Evolutionary conservation across 2,329 filamentous ascomycete species (phyloP), one percentile per base, ranked within the genome.

Genomic region (Aureobasidium mangrovei): DNA sequence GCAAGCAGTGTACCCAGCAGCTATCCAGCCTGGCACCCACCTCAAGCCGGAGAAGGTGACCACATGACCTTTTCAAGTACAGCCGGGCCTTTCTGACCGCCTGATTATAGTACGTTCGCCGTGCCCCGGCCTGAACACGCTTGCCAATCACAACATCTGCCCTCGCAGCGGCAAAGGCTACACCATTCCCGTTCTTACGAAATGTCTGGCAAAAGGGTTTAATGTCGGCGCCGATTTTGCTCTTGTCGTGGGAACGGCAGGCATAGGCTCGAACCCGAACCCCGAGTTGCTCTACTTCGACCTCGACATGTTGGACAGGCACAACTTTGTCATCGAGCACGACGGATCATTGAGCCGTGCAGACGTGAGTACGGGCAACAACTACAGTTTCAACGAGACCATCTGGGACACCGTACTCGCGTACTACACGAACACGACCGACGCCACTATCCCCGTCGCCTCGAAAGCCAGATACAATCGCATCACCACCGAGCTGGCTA

Each of bases 291-390:
- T 56, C 18, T 53, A 46, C 36, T 53, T 53, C 26, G 54, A 56
- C n/a, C 54, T 56, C 18, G 54, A 56, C n/a, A 56, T 56, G 54
- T 24, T 56, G 9, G 41, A 51, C 7, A 47, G 54, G 10, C 54
- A 56, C 27, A 41, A 57, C 35, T 36, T 52, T 39, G 61, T 64
- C 10, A 69, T 69, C 53, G 69, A 71, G 59, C 68, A 71, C 59
- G 68, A 70, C 53, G 66, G 62, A 6, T 65, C 63, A 28, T 56
- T 70, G 35, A 65, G 61, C 18, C 61, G 69, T 32, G 58, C 62
- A 7, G 68, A 72, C 53, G 62, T 61, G 42, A 65, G 60, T 53
- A 62, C 66, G 32, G 67, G 69, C 26, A 61, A 70, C 59, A 64
- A 70, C 54, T 60, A 66, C 57, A 59, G 51, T 33, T 71, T 70